Percentiles rank a stretch among this genome's conserved stretches.
phyloP scores from a whole-genome alignment of 257 asterid genomes.

The Salvia hispanica region DNA sequence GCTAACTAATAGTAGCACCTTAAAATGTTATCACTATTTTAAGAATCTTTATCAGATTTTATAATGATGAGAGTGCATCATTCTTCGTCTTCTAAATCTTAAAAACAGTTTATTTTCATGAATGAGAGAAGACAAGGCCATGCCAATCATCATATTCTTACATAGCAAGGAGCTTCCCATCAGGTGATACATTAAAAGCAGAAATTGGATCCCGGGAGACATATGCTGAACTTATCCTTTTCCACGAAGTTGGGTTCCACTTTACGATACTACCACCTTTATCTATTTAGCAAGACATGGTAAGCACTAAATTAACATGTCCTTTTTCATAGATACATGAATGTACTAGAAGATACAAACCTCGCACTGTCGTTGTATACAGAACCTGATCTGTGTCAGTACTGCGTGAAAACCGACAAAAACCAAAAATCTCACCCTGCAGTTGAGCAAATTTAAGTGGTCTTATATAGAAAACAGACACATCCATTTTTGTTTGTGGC shows the following conservation, averaged over 20 bases:
- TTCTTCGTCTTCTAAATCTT: neutral
- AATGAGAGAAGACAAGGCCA: slow-evolving; percentile 13
- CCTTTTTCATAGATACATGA: slow-evolving; percentile 7
- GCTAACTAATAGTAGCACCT: slow-evolving; percentile 11
- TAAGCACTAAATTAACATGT: slow-evolving; percentile 22
- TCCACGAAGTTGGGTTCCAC: slow-evolving; percentile 75
- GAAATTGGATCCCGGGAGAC: slow-evolving; percentile 66
- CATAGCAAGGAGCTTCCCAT: slow-evolving; percentile 85
- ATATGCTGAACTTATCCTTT: slow-evolving; percentile 61
- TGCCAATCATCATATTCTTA: slow-evolving; percentile 40
- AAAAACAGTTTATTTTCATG: neutral
- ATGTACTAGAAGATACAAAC: slow-evolving; percentile 44
- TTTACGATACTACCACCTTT: slow-evolving; percentile 64
- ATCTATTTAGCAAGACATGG: slow-evolving; percentile 39
- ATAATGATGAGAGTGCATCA: neutral
- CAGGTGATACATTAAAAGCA: slow-evolving; percentile 83
- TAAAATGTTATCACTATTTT: neutral
- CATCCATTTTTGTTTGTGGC: neutral
- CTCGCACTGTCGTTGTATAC: slow-evolving; percentile 60
- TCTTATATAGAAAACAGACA: slow-evolving; percentile 18
- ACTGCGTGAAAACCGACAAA: slow-evolving; percentile 71
- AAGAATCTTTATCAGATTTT: neutral
- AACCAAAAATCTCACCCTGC: slow-evolving; percentile 81
- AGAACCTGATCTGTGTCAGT: slow-evolving; percentile 62
- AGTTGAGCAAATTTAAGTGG: slow-evolving; percentile 19